Evolutionary conservation across 2,329 filamentous ascomycete genomes (phyloP), one percentile per base, ranked within the genome.

Genomic region (Dissoconium aciculare): DNA sequence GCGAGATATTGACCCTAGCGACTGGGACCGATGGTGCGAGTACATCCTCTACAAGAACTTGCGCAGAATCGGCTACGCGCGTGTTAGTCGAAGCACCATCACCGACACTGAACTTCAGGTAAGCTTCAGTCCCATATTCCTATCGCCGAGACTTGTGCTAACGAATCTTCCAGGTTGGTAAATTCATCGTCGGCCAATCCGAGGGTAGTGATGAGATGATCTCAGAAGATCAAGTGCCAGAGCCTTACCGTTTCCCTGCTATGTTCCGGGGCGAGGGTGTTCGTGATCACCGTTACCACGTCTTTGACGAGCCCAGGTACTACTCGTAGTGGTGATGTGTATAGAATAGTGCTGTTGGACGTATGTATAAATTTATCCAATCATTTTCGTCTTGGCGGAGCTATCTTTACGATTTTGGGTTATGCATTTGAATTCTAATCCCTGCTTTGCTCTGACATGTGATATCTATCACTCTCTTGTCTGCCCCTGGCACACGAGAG

Each of bases 21-120:
- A 98, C 54, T 93, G 84, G 84, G 89, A 98, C 55, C 67, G 89
- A 33, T 98, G 89, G 89, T 98, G 89, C 62, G 87, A 98, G 62
- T 98, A 98, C 57, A 94, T 98, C 42, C 62, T 98, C 15, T 98
- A 83, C 66, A 94, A 94, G 64, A 75, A 75, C 9, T 59, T 98
- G 39, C 77, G 75, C 57, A 70, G 87, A 38, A 77, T 79, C 0
- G 87, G 83, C 1, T 98, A 98, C 53, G 89, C 89, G 3, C 67
- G 89, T 32, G 77, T 98, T 31, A 87, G 78, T 47, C 69, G 89
- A 45, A 75, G 76, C 45, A 91, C 82, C 2, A 95, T 98, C 45
- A 98, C 89, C 9, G 89, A 98, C 53, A 98, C 89, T 2, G 89
- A 98, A 59, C 66, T 98, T 33, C 89, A 98, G 65, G 80, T 74